These are phyloP conservation scores for Salix viminalis DNA, from an alignment of 345 rosid genomes.

Conservation along the genomic window DNA sequence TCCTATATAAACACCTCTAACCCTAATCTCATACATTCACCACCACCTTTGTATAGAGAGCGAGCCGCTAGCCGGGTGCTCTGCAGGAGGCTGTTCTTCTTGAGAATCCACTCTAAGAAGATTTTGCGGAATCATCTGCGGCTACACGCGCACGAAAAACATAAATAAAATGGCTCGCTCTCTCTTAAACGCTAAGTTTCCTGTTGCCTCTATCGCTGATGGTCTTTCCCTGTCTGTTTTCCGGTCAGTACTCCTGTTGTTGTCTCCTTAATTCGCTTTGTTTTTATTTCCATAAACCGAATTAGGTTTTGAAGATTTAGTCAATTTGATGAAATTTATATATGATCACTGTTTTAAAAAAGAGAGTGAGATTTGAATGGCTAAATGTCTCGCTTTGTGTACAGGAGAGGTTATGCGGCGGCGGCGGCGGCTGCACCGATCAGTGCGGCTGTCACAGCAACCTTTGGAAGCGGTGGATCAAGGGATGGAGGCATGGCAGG, in stretches of 20 bases:
- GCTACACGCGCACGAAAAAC: not conserved
- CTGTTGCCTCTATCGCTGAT: slow-evolving; percentile 20
- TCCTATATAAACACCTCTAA: not conserved
- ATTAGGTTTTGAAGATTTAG: not conserved
- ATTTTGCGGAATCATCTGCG: not conserved
- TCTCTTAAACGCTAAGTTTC: slow-evolving; percentile 23
- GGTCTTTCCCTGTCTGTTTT: slow-evolving; percentile 16
- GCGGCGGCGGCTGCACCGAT: slow-evolving; percentile 19
- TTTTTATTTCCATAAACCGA: not conserved
- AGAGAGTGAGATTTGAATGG: not conserved
- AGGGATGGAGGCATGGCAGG: slow-evolving; percentile 17
- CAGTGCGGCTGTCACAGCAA: slow-evolving; percentile 15
- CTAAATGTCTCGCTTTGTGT: not conserved
- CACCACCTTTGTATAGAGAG: not conserved
- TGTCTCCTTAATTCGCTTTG: too few species aligned
- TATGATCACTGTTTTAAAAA: not conserved
- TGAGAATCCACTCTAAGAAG: not conserved
- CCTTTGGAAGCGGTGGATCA: slow-evolving; percentile 30
- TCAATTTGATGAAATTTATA: not conserved
- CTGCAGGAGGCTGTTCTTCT: not conserved
- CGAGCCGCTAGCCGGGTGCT: slow-evolving; percentile 4
- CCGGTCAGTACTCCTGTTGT: slow-evolving; percentile 17
- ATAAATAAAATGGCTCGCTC: slow-evolving; percentile 36
- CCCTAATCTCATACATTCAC: too few species aligned
- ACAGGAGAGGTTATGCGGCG: slow-evolving; percentile 43